Conservation (phyloP, 352 stramenopile genomes). For the Pythium myriotylum region DNA sequence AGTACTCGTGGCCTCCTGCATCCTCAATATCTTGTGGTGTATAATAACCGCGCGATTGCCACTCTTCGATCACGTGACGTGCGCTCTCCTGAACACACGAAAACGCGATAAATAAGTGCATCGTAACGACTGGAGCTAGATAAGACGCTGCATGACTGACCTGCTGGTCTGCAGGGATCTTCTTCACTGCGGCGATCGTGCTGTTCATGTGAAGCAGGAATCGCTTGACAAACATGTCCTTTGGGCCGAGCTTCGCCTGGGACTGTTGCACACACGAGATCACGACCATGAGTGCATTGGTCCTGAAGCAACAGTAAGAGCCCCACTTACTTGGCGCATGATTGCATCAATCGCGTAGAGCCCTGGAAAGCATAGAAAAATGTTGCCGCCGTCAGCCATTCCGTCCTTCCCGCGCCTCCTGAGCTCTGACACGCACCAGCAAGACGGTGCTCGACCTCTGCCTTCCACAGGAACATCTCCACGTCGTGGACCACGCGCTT, state of each 20-base stretch:
- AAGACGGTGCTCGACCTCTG: conserved; percentile 78
- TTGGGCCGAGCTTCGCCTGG: conserved; percentile 62
- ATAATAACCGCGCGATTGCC: conserved; percentile 75
- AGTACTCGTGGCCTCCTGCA: conserved; percentile 49
- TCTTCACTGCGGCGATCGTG: conserved; percentile 75
- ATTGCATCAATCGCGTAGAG: conserved; percentile 86
- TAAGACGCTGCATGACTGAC: conserved; percentile 24
- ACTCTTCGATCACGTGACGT: conserved; percentile 76
- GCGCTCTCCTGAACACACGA: conserved; percentile 45
- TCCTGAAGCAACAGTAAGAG: neutral
- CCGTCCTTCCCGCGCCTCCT: neutral
- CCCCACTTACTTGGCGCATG: conserved; percentile 58
- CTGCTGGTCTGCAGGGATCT: conserved; percentile 63
- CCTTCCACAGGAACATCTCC: conserved; percentile 84
- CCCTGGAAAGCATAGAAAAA: conserved; percentile 31
- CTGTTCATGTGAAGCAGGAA: conserved; percentile 74
- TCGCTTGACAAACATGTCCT: conserved; percentile 78
- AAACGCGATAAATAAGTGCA: conserved; percentile 14
- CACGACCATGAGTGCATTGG: conserved; percentile 3
- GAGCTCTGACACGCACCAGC: conserved; percentile 44
- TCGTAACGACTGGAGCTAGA: neutral
- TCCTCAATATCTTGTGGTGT: conserved; percentile 62
- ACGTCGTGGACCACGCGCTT: conserved; percentile 88
- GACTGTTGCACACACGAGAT: conserved; percentile 34
- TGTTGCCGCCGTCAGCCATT: conserved; percentile 10